Percentiles rank a stretch among this genome's conserved stretches.
Conservation (phyloP, 768 basidiomycete species). For the Leccinum rimulosum region DNA sequence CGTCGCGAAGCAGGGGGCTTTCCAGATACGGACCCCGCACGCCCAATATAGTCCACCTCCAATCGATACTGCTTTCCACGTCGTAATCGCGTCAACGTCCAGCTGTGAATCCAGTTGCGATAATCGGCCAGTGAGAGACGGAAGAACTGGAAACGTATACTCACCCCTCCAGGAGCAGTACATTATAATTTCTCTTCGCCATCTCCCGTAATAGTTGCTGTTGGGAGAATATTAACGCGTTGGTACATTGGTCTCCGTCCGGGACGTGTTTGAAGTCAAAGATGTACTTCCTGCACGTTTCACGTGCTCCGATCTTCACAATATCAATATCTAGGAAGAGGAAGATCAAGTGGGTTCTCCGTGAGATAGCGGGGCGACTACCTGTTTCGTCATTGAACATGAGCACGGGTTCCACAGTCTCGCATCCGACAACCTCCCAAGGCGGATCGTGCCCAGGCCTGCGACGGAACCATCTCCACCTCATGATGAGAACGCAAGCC, state of each 20-base stretch:
- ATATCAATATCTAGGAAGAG: constrained; percentile 54
- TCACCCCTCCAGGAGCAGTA: constrained; percentile 67
- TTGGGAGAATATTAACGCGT: constrained; percentile 60
- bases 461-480: constrained; percentile 47
- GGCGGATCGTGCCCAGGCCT: constrained; percentile 44
- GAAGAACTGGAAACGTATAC: constrained; percentile 8
- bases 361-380: constrained; percentile 23
- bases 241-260: constrained; percentile 45
- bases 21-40: constrained; percentile 57
- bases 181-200: constrained; percentile 55
- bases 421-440: constrained; percentile 78
- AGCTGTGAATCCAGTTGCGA: constrained; percentile 40
- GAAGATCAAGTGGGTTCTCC: constrained; percentile 5
- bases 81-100: constrained; percentile 65
- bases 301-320: constrained; percentile 47
- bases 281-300: constrained; percentile 60
- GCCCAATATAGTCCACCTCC: constrained; percentile 66
- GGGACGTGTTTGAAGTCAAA: constrained; percentile 52
- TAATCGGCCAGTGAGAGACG: neutral
- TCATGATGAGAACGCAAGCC: constrained; percentile 23
- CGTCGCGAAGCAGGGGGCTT: constrained; percentile 43
- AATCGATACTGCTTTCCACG: constrained; percentile 61
- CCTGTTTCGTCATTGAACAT: constrained; percentile 56
- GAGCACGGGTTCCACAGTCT: constrained; percentile 60
- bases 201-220: constrained; percentile 61